These are phyloP conservation scores for Albizia julibrissin DNA, from an alignment of 306 rosid species.

Conservation along the genomic window DNA sequence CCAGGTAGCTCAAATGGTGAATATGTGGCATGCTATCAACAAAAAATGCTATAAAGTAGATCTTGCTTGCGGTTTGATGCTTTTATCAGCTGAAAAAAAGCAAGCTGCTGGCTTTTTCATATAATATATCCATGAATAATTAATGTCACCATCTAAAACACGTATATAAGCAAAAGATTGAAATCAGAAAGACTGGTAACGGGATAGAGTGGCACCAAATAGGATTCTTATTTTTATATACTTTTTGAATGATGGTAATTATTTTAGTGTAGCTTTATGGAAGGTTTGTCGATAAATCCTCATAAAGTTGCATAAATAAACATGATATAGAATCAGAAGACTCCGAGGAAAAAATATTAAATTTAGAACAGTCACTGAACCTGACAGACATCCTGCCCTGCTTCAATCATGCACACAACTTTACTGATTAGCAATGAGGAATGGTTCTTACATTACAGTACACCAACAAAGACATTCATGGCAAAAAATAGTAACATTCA, in stretches of 20 bases:
- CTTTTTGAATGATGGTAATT: background rate
- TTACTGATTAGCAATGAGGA: conserved; percentile 23
- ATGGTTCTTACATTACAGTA: conserved; percentile 8
- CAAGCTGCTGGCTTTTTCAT: background rate
- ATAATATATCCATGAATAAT: background rate
- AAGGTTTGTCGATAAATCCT: background rate
- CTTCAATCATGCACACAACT: conserved; percentile 4
- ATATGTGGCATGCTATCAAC: background rate
- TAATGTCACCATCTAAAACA: background rate
- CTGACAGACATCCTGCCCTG: conserved; percentile 9
- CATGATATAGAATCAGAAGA: conserved; percentile 9
- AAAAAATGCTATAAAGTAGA: background rate
- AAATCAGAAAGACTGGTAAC: background rate
- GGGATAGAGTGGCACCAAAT: background rate
- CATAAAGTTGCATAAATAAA: background rate
- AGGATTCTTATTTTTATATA: background rate
- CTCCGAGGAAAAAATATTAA: background rate
- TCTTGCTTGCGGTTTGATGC: background rate
- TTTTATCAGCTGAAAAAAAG: background rate
- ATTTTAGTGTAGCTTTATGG: background rate
- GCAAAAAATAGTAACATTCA: background rate
- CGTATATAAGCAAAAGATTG: background rate
- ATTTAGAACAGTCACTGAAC: background rate
- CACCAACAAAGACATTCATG: conserved; percentile 16
- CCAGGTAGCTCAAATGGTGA: conserved; percentile 11